Base-by-base conservation (phyloP, 495 filamentous ascomycete genomes). In the Penicillium fimorum region DNA sequence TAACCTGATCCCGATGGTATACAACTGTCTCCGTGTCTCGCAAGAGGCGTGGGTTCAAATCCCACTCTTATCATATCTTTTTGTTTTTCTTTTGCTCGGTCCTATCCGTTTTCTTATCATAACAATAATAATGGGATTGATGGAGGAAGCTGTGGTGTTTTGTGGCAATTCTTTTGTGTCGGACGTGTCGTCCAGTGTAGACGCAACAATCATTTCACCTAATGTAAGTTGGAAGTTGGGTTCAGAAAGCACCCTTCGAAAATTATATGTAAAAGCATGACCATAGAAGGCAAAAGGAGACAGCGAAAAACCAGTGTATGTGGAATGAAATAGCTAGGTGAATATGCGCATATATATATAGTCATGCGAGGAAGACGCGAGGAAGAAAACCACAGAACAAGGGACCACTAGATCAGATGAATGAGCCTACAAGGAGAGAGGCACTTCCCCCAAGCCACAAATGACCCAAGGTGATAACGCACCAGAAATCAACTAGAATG, bases 21-120 rank as follows among this genome's bases (percentile, higher is more conserved):
- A 47, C 33, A 54, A 54, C 52, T 54, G 43, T 56, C 54, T 56
- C 57, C 57, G 51, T 60, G 52, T 61, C 58, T 57, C 58, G 58
- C 38, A 61, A 61, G 59, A 37, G 59, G 62, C 65, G 63, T 64
- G 64, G 64, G 64, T 66, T 66, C 64, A 58, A 66, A 66, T 64
- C 64, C 64, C 64, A 64, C 64, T 66, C 61, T 64, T 61, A 47
- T 65, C 60, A 60, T 53, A 35, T 53, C 42, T 55, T 58, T 47
- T 55, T 55, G 47, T 27, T 27, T 27, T 27, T 27, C 3, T 1
- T 22, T 22, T 22, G 22, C 22, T 1, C 22, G 2, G 22, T 22
- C 2, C 22, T 22, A 22, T 22, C 22, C 22, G 22, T 22, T 22
- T 1, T 22, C 22, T 22, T 2, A 22, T 22, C 22, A 22, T 22